A percentile compares a stretch with the other conserved stretches of the same genome.
These are phyloP conservation scores for Sequoiadendron giganteum DNA, from an alignment of 75 land plant genomes.

Conservation along the genomic window DNA sequence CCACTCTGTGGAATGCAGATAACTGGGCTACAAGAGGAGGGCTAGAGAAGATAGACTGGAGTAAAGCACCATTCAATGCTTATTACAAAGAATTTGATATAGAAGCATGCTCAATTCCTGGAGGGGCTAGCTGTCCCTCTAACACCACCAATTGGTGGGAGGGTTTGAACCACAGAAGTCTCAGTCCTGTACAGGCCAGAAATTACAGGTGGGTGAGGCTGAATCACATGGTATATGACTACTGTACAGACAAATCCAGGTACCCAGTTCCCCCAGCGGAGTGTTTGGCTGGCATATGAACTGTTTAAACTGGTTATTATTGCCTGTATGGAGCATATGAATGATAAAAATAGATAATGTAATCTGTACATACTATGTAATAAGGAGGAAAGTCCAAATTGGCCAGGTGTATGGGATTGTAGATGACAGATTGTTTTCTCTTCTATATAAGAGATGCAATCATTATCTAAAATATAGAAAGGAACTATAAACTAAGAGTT, in stretches of 20 bases:
- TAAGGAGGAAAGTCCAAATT: too few species aligned
- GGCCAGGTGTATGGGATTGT: too few species aligned
- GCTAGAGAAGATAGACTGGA: constrained; percentile 76
- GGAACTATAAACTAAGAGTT: too few species aligned
- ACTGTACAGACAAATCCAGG: constrained; percentile 61
- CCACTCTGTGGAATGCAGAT: constrained; percentile 85
- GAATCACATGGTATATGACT: constrained; percentile 71
- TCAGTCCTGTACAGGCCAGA: constrained; percentile 25
- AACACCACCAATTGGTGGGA: constrained; percentile 50
- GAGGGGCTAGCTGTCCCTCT: constrained; percentile 17
- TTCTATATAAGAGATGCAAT: too few species aligned
- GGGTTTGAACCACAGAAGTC: constrained; percentile 22
- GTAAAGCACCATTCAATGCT: constrained; percentile 68
- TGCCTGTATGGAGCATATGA: too few species aligned
- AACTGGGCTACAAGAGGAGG: constrained; percentile 93
- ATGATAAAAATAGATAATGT: too few species aligned
- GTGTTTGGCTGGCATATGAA: constrained; percentile 41
- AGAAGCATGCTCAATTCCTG: constrained; percentile 63
- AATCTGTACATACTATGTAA: too few species aligned
- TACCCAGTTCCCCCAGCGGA: constrained; percentile 54
- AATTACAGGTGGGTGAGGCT: constrained; percentile 46
- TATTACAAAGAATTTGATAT: constrained; percentile 69
- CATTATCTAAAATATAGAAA: too few species aligned
- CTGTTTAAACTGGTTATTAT: too few species aligned
- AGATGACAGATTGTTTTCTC: too few species aligned